These are phyloP conservation scores for Aspergillus ustus DNA, from an alignment of 2,329 filamentous ascomycete species.

Conservation along the genomic window DNA sequence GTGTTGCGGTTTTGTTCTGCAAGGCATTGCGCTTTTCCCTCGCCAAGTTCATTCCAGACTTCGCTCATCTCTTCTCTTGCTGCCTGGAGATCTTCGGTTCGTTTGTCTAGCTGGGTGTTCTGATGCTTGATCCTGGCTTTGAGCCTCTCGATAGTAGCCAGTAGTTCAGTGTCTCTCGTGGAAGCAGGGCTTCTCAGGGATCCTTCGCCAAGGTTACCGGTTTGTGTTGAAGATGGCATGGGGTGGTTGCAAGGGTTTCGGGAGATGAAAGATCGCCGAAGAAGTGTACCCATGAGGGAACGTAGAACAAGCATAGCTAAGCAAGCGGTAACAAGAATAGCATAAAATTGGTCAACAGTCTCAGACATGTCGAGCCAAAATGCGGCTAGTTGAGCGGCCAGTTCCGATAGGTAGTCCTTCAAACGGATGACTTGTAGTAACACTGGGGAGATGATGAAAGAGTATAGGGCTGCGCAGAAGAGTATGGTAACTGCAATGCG, in stretches of 20 bases:
- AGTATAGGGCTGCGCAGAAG: not conserved
- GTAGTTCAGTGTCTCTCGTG: slow-evolving; percentile 2
- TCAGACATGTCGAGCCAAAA: not conserved
- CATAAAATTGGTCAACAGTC: not conserved
- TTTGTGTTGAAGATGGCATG: not conserved
- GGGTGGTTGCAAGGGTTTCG: not conserved
- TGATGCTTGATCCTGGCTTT: slow-evolving; percentile 12
- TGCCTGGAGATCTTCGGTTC: slow-evolving; percentile 14
- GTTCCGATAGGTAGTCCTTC: slow-evolving; percentile 12
- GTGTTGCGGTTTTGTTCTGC: not conserved
- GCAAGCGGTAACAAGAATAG: not conserved
- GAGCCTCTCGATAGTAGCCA: slow-evolving; percentile 7
- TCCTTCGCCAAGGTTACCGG: not conserved
- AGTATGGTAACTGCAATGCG: slow-evolving; percentile 10
- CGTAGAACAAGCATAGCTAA: not conserved
- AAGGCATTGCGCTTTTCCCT: not conserved
- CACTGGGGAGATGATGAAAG: slow-evolving; percentile 6
- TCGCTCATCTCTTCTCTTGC: slow-evolving; percentile 11
- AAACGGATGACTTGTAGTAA: slow-evolving; percentile 16
- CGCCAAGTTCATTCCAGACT: slow-evolving; percentile 7
- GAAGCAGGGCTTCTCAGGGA: not conserved
- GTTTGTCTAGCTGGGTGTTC: slow-evolving; percentile 4
- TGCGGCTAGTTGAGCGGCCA: not conserved
- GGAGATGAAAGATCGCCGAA: not conserved
- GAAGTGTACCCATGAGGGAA: not conserved